Percentiles rank a stretch among this genome's conserved stretches.
phyloP scores from a whole-genome alignment of 768 basidiomycete species.

The Termitomyces sp. region DNA sequence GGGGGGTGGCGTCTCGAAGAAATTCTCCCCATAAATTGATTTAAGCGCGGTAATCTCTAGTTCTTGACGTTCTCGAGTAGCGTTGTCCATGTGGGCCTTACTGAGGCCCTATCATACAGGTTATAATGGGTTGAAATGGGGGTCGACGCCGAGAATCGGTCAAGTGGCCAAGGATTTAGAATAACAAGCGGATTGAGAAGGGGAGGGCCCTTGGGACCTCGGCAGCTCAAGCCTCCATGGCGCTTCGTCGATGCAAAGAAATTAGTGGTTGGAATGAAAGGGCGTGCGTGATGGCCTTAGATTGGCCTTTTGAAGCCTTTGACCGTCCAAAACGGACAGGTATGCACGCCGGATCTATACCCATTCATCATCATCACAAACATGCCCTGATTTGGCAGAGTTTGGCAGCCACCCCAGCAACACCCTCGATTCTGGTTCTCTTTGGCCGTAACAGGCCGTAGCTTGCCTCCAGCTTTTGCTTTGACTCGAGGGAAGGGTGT shows the following conservation, averaged over 20 bases:
- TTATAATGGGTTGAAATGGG: constrained; percentile 13
- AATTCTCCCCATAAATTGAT: constrained; percentile 80
- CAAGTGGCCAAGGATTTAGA: constrained; percentile 13
- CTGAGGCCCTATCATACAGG: constrained; percentile 17
- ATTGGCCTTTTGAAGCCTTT: neutral
- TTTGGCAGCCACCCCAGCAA: no score
- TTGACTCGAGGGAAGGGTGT: neutral
- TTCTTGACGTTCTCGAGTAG: constrained; percentile 61
- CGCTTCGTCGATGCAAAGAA: constrained; percentile 16
- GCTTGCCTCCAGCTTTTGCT: neutral
- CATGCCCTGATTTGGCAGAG: neutral
- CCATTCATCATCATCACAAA: neutral
- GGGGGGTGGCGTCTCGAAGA: constrained; percentile 67
- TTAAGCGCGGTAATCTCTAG: constrained; percentile 74
- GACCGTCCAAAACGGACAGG: constrained; percentile 1
- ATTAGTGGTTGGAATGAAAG: neutral
- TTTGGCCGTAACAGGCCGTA: neutral
- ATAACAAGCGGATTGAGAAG: constrained; percentile 50
- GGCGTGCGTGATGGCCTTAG: neutral
- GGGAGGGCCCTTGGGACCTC: constrained; percentile 67
- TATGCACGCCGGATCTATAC: constrained; percentile 1
- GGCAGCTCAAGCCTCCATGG: constrained; percentile 75
- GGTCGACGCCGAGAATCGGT: constrained; percentile 19
- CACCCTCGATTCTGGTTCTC: neutral
- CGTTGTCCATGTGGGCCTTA: constrained; percentile 54